phyloP scores from a whole-genome alignment of 768 basidiomycete genomes.

The Lactarius akahatsu region DNA sequence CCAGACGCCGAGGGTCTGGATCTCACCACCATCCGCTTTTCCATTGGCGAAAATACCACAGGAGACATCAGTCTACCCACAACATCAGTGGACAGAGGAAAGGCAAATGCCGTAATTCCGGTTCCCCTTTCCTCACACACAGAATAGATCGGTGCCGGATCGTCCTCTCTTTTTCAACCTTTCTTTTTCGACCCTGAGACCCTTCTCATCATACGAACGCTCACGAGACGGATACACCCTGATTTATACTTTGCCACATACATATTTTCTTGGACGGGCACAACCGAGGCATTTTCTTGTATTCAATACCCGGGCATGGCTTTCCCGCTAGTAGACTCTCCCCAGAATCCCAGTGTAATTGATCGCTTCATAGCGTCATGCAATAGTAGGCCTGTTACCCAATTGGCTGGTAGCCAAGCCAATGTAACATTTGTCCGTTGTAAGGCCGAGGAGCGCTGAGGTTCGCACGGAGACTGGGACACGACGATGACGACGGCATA shows the following conservation, averaged over 20 bases:
- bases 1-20: neutral
- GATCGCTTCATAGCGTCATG: neutral
- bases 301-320: neutral
- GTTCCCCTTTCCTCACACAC: neutral
- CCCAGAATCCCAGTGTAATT: neutral
- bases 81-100: slow-evolving; percentile 3
- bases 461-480: neutral
- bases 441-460: neutral
- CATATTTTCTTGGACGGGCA: neutral
- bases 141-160: neutral
- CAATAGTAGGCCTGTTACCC: neutral
- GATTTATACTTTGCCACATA: neutral
- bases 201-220: neutral
- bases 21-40: slow-evolving; percentile 18
- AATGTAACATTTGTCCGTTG: neutral
- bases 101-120: neutral
- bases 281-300: neutral
- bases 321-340: neutral
- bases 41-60: neutral
- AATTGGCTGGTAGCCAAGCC: neutral
- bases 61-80: neutral
- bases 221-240: neutral
- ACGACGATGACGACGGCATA: neutral
- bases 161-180: neutral
- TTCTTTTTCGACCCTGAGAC: neutral